phyloP scores from a whole-genome alignment of 129 eudicot species.

The Pittosporum tobira region DNA sequence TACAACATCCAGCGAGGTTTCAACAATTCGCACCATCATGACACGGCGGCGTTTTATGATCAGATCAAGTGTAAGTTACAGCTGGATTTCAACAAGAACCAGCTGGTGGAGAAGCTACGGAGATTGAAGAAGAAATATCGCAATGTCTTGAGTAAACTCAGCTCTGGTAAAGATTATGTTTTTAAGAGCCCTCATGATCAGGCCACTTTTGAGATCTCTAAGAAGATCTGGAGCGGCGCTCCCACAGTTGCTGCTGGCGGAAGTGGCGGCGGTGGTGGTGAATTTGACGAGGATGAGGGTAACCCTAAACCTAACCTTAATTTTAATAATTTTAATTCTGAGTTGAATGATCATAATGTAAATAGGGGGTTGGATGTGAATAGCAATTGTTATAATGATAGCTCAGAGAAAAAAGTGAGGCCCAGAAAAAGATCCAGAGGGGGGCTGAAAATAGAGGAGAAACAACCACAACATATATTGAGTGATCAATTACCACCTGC shows the following conservation, averaged over 20 bases:
- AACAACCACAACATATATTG: slow-evolving; percentile 18
- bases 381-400: neutral
- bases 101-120: slow-evolving; percentile 82
- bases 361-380: slow-evolving; percentile 32
- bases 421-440: slow-evolving; percentile 48
- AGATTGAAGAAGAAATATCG: slow-evolving; percentile 90
- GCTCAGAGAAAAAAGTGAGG: slow-evolving; percentile 34
- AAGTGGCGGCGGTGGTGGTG: too few relatives aligned
- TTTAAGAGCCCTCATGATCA: slow-evolving; percentile 89
- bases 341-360: slow-evolving; percentile 21
- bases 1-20: slow-evolving; percentile 42
- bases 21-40: slow-evolving; percentile 57
- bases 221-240: slow-evolving; percentile 46
- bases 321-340: slow-evolving; percentile 5
- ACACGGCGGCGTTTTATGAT: slow-evolving; percentile 88
- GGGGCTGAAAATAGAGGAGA: slow-evolving; percentile 39
- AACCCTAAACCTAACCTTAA: slow-evolving; percentile 27
- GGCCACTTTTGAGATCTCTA: slow-evolving; percentile 63
- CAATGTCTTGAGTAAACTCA: slow-evolving; percentile 54
- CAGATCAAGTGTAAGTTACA: slow-evolving; percentile 77
- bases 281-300: slow-evolving; percentile 49
- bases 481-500: slow-evolving; percentile 6
- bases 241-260: neutral
- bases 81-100: slow-evolving; percentile 79
- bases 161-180: slow-evolving; percentile 61